Evolutionary conservation across 768 basidiomycete species (phyloP).

Genomic region (Boletus tomentosulus): DNA sequence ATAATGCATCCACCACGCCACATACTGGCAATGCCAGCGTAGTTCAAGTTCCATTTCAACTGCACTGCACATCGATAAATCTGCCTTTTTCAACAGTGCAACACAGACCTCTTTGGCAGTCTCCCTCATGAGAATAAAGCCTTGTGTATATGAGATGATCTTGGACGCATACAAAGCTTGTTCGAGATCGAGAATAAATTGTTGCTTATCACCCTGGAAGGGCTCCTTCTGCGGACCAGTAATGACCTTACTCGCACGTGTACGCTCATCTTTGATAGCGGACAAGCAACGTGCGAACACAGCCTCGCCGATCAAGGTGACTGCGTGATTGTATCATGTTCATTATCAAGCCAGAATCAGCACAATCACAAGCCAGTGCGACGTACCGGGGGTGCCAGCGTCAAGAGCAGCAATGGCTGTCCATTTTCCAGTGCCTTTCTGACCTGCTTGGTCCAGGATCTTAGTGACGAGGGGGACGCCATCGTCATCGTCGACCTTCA

Average conservation of each 20-base stretch:
- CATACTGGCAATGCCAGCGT: slow-evolving; percentile 96
- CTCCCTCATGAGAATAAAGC: slow-evolving; percentile 99
- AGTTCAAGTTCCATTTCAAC: slow-evolving; percentile 91
- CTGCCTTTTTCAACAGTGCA: not conserved
- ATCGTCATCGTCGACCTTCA: slow-evolving; percentile 95
- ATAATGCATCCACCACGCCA: slow-evolving; percentile 99
- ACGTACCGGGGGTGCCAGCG: slow-evolving; percentile 76
- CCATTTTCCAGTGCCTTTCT: slow-evolving; percentile 99
- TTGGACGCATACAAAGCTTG: slow-evolving; percentile 99
- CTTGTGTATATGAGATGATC: slow-evolving; percentile 99
- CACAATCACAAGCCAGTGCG: slow-evolving; percentile 5
- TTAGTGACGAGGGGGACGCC: slow-evolving; percentile 88
- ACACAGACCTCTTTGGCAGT: slow-evolving; percentile 82
- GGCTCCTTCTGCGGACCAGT: slow-evolving; percentile 86
- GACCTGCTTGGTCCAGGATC: slow-evolving; percentile 94
- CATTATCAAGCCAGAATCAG: slow-evolving; percentile 5
- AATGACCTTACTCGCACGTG: slow-evolving; percentile 87
- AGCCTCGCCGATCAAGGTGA: slow-evolving; percentile 98
- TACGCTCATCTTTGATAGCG: slow-evolving; percentile 93
- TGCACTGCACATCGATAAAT: slow-evolving; percentile 23
- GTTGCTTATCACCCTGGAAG: slow-evolving; percentile 97
- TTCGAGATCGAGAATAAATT: slow-evolving; percentile 98
- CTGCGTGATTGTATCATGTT: slow-evolving; percentile 37
- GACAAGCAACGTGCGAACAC: slow-evolving; percentile 99
- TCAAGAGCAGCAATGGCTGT: slow-evolving; percentile 97